These are phyloP conservation scores for Lachnum nothofagi DNA, from an alignment of 2,329 filamentous ascomycete genomes.

Conservation along the genomic window DNA sequence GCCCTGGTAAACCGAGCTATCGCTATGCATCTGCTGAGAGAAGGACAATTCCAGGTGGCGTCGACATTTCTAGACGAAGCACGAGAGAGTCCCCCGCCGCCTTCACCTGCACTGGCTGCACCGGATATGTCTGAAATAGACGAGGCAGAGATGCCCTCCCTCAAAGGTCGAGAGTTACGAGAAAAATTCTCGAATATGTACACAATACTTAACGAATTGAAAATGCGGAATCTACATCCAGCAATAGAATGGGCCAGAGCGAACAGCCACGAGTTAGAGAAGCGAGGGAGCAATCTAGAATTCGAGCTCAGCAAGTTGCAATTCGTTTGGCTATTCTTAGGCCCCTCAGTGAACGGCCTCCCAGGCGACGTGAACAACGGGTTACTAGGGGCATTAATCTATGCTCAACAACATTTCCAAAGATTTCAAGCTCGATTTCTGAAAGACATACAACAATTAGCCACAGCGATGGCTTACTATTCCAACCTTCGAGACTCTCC, in stretches of 20 bases:
- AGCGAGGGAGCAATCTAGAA: conserved; percentile 83
- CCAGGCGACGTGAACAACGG: conserved; percentile 53
- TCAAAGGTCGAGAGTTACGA: conserved; percentile 66
- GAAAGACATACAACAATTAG: conserved; percentile 73
- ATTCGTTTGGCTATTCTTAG: conserved; percentile 82
- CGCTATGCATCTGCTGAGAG: conserved; percentile 90
- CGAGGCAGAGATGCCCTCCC: conserved; percentile 45
- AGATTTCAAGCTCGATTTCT: conserved; percentile 71
- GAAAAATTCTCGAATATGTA: conserved; percentile 87
- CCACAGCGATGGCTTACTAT: conserved; percentile 73
- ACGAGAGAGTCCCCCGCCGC: conserved; percentile 40
- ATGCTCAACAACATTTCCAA: conserved; percentile 69
- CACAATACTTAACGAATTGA: conserved; percentile 73
- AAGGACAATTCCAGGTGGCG: conserved; percentile 87
- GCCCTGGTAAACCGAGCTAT: conserved; percentile 86
- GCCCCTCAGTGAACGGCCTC: conserved; percentile 49
- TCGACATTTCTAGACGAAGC: conserved; percentile 77
- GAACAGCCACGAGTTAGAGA: conserved; percentile 67
- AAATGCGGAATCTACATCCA: conserved; percentile 66
- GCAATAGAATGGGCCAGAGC: conserved; percentile 81
- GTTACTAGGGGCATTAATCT: conserved; percentile 62
- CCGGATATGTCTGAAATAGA: conserved; percentile 32
- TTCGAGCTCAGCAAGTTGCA: conserved; percentile 90
- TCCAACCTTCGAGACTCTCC: conserved; percentile 72
- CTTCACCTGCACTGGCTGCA: conserved; percentile 30